Base-by-base conservation (phyloP, 1,139 yeast species). In the Pichia sp. region DNA sequence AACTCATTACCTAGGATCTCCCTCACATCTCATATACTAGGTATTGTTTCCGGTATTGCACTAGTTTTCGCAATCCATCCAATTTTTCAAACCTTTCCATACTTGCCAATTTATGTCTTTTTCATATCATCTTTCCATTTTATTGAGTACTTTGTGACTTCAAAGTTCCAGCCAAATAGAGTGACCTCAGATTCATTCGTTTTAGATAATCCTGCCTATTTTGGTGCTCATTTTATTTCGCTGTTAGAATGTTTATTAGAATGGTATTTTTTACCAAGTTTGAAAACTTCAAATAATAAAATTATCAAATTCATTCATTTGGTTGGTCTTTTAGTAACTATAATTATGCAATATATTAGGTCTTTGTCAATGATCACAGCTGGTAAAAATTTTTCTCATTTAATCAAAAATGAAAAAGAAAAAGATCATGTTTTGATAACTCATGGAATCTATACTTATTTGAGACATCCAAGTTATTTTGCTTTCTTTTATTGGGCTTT, bases 401-500 rank as follows among this genome's bases (percentile, higher is more conserved):
- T 81, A 42, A 76, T 94, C 3, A 89, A 82, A 47, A 64, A 76
- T 6, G 62, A 68, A 27, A 81, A 74, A 49, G 66, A 69, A 30
- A 59, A 67, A 0, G 74, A 75, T 45, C 98, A 92, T 61, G 66
- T 58, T 20, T 70, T 92, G 42, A 81, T 92, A 12, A 85, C 87
- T 0, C 56, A 67, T 8, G 98, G 97, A 0, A 70, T 92, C 3
- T 92, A 92, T 65, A 53, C 71, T 1, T 54, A 68, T 20, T 67
- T 78, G 11, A 73, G 98, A 51, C 98, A 92, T 63, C 98, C 98
- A 12, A 83, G 95, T 45, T 92, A 92, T 66, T 76, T 81, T 49
- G 98, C 97, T 1, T 92, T 85, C 64, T 90, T 82, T 61, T 82
- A 88, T 78, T 94, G 97, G 97, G 92, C 94, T 26, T 59, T 90